Percentiles rank a stretch among this genome's conserved stretches.
Evolutionary conservation across 495 filamentous ascomycete species (phyloP).

Genomic region (Neurospora sp.): DNA sequence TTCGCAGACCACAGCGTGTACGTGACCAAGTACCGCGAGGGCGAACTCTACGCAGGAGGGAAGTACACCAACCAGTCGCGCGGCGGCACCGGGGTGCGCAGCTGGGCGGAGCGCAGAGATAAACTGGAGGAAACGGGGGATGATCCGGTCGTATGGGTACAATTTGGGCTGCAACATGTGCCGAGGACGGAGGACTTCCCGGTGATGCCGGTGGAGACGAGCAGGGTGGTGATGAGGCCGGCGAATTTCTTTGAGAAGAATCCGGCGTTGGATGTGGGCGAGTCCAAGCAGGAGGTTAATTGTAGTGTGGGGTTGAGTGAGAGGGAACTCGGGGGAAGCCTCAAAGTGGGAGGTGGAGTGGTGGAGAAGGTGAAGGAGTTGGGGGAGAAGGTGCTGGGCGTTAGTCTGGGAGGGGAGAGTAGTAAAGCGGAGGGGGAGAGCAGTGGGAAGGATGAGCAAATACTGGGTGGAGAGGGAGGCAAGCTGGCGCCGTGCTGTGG

Average conservation of each 20-base stretch:
- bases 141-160: constrained; percentile 48
- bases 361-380: not conserved
- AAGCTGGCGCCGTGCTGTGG: not conserved
- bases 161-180: constrained; percentile 52
- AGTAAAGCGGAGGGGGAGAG: not conserved
- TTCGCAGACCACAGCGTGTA: constrained; percentile 78
- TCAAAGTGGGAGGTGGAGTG: not conserved
- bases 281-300: constrained; percentile 40
- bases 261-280: constrained; percentile 65
- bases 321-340: not conserved
- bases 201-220: constrained; percentile 35
- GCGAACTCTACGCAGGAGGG: constrained; percentile 72
- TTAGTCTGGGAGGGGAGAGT: not conserved
- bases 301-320: constrained; percentile 22
- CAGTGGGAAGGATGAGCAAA: not conserved
- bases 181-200: constrained; percentile 52
- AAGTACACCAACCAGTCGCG: constrained; percentile 72
- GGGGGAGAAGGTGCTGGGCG: not conserved
- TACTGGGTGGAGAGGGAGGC: not conserved
- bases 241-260: constrained; percentile 68
- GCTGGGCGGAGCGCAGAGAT: constrained; percentile 15
- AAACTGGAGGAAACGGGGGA: constrained; percentile 10
- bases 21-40: constrained; percentile 67
- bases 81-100: constrained; percentile 15
- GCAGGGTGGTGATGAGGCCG: constrained; percentile 51